phyloP scores from a whole-genome alignment of 2,329 filamentous ascomycete genomes.

The Penicillium concentricum region DNA sequence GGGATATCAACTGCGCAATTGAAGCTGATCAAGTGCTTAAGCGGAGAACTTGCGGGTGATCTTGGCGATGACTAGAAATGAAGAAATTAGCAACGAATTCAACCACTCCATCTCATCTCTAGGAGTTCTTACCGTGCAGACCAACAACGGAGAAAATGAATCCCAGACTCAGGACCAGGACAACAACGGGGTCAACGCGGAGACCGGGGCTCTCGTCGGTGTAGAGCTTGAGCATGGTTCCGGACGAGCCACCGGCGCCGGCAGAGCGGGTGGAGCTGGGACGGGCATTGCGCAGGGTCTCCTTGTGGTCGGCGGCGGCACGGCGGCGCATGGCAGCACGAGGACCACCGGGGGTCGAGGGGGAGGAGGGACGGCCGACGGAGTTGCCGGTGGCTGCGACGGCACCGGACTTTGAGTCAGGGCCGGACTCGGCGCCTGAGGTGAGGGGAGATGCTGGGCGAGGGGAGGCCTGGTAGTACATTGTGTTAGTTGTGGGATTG shows the following conservation, averaged over 20 bases:
- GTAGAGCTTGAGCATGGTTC: conserved; percentile 98
- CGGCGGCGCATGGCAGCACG: conserved; percentile 93
- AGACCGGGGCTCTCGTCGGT: conserved; percentile 96
- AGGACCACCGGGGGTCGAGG: conserved; percentile 86
- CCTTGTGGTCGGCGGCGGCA: conserved; percentile 94
- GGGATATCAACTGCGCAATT: not conserved
- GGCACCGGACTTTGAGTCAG: conserved; percentile 45
- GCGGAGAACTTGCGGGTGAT: conserved; percentile 81
- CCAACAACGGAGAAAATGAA: conserved; percentile 99
- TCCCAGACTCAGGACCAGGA: conserved; percentile 90
- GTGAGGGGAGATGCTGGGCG: conserved; percentile 46
- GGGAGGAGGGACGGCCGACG: conserved; percentile 77
- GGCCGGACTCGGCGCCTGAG: conserved; percentile 46
- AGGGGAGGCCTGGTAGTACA: conserved; percentile 34
- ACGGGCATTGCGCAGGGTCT: conserved; percentile 90
- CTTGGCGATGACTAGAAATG: conserved; percentile 80
- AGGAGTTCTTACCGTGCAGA: conserved; percentile 75
- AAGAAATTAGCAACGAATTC: conserved; percentile 14
- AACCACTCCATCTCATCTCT: not conserved
- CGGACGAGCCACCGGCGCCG: conserved; percentile 91
- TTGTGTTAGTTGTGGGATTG: conserved; percentile 3
- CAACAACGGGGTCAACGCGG: conserved; percentile 97
- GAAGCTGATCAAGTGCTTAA: conserved; percentile 33
- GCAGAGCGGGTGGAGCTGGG: conserved; percentile 90
- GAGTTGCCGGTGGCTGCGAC: conserved; percentile 64